These are phyloP conservation scores for Diplodia mutila DNA, from an alignment of 2,329 filamentous ascomycete species.

Conservation along the genomic window DNA sequence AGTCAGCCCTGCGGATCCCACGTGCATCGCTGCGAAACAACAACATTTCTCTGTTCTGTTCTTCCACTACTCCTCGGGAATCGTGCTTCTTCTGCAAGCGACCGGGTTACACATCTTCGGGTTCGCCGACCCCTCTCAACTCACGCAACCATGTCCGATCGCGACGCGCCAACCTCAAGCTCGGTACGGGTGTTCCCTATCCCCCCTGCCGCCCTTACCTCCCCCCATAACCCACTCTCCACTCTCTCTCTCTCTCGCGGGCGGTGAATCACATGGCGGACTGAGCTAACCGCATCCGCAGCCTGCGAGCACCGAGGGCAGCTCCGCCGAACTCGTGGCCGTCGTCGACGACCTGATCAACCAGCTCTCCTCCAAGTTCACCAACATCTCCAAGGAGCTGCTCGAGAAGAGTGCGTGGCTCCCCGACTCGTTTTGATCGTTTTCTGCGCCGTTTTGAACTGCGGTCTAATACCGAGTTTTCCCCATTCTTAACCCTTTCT, in stretches of 20 bases:
- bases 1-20: slow-evolving; percentile 17
- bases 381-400: slow-evolving; percentile 80
- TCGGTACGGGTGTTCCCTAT: slow-evolving; percentile 12
- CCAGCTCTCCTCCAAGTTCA: slow-evolving; percentile 82
- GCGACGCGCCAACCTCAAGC: slow-evolving; percentile 21
- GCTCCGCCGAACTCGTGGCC: slow-evolving; percentile 66
- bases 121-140: not conserved
- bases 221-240: not conserved
- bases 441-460: too few relatives aligned
- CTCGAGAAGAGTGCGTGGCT: slow-evolving; percentile 76
- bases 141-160: slow-evolving; percentile 26
- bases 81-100: not conserved
- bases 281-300: slow-evolving; percentile 29
- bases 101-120: too few relatives aligned
- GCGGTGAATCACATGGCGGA: not conserved
- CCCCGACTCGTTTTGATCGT: not conserved
- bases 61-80: not conserved
- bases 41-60: not conserved
- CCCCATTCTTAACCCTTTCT: not conserved
- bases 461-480: too few relatives aligned
- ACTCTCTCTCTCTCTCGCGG: too few relatives aligned
- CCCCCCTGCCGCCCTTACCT: not conserved
- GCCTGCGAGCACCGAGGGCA: not conserved
- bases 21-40: not conserved
- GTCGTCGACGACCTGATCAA: slow-evolving; percentile 88